Evolutionary conservation across 1,284 basidiomycete genomes (phyloP).

Genomic region (Austroboletus olivaceoglutinosus): DNA sequence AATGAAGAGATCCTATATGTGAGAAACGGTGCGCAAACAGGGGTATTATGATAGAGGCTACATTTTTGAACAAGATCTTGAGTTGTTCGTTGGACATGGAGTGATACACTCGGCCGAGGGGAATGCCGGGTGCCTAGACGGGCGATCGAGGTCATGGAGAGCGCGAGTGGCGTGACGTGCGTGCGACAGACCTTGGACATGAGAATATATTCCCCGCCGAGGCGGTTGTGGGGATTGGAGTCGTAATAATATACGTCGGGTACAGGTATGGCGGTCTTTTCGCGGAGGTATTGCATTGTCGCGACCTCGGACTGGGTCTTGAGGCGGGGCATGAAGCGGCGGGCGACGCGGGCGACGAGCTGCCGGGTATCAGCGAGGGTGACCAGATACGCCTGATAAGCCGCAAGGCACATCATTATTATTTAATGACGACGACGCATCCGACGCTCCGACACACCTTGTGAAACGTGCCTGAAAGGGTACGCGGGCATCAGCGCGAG

Average conservation of each 20-base stretch:
- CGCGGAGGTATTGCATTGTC: constrained; percentile 71
- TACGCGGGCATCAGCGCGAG: neutral
- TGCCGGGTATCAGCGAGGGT: constrained; percentile 60
- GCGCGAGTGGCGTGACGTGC: neutral
- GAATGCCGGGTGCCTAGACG: constrained; percentile 63
- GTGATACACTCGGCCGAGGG: constrained; percentile 65
- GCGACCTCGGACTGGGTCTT: constrained; percentile 83
- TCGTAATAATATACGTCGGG: constrained; percentile 73
- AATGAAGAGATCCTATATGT: constrained; percentile 69
- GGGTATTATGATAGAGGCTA: constrained; percentile 63
- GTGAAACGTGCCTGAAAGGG: constrained; percentile 67
- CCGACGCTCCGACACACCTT: constrained; percentile 44
- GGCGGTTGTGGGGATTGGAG: constrained; percentile 75
- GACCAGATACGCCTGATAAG: constrained; percentile 65
- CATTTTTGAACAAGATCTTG: constrained; percentile 59
- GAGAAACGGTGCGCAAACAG: constrained; percentile 74
- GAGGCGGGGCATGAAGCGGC: constrained; percentile 76
- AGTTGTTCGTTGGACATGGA: constrained; percentile 61
- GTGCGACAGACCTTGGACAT: constrained; percentile 70
- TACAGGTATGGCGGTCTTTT: constrained; percentile 66
- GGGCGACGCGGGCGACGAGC: constrained; percentile 73
- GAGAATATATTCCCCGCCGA: constrained; percentile 78
- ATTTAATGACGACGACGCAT: no score
- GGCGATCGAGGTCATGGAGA: constrained; percentile 14
- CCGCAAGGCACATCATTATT: constrained; percentile 4